Percentiles rank a stretch among this genome's conserved stretches.
These are phyloP conservation scores for Amylocarpus encephaloides DNA, from an alignment of 2,329 filamentous ascomycete genomes.

Conservation along the genomic window DNA sequence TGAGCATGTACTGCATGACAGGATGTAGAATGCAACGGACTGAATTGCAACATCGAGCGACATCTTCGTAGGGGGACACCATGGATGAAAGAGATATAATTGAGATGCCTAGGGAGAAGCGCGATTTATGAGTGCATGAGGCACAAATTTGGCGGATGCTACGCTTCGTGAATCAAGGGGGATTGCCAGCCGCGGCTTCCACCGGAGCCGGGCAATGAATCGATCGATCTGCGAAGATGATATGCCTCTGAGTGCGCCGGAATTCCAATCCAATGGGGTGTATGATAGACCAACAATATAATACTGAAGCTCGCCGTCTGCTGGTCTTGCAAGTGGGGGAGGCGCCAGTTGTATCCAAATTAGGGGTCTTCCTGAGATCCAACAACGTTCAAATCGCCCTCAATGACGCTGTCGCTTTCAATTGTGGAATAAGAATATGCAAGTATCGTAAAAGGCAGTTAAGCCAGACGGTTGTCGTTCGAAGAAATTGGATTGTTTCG, in stretches of 20 bases:
- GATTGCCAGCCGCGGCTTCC: not conserved
- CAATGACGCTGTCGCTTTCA: too few relatives aligned
- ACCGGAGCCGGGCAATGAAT: too few relatives aligned
- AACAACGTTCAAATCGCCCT: not conserved
- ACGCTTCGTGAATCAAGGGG: not conserved
- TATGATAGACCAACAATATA: not conserved
- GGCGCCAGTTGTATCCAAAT: not conserved
- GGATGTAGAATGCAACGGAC: slow-evolving; percentile 71
- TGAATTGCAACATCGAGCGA: slow-evolving; percentile 57
- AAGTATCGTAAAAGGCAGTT: too few relatives aligned
- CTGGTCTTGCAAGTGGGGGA: not conserved
- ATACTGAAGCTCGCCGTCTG: not conserved
- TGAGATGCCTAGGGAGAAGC: slow-evolving; percentile 4
- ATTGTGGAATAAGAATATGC: too few relatives aligned
- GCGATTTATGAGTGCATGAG: slow-evolving; percentile 22
- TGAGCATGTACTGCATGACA: slow-evolving; percentile 73
- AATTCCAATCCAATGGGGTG: not conserved
- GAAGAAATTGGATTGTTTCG: too few relatives aligned
- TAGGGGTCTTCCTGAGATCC: not conserved
- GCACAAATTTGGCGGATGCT: not conserved
- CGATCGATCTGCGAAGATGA: too few relatives aligned
- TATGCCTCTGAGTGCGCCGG: too few relatives aligned
- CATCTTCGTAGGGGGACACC: slow-evolving; percentile 33
- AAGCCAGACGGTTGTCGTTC: too few relatives aligned
- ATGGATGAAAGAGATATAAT: not conserved